Percentiles rank a stretch among this genome's conserved stretches.
phyloP scores from a whole-genome alignment of 1,139 yeast species.

The Arxiozyma telluris region DNA sequence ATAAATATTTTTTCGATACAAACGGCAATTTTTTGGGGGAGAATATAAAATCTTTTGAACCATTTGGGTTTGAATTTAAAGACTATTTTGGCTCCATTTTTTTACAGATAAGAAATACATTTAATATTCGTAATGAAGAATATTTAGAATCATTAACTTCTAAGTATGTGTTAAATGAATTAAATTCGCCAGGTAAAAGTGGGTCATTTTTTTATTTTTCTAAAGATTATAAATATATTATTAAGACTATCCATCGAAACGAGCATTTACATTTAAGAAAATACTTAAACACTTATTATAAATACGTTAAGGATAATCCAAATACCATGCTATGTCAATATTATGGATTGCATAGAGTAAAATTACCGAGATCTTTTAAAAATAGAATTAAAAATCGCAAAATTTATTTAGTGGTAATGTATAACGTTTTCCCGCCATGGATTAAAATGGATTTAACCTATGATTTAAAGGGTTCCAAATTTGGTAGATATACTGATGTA shows the following conservation, averaged over 20 bases:
- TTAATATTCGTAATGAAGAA: constrained; percentile 82
- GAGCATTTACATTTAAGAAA: constrained; percentile 78
- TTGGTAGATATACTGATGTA: constrained; percentile 59
- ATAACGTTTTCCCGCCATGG: constrained; percentile 89
- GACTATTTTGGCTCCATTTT: constrained; percentile 93
- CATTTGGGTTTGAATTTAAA: constrained; percentile 63
- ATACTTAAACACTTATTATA: constrained; percentile 64
- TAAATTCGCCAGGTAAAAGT: constrained; percentile 93
- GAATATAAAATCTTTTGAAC: constrained; percentile 32
- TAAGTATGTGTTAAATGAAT: constrained; percentile 79
- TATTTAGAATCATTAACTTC: constrained; percentile 86
- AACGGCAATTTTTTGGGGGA: constrained; percentile 61
- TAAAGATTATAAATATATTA: constrained; percentile 85
- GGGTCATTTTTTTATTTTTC: constrained; percentile 95
- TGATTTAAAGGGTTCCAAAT: constrained; percentile 86
- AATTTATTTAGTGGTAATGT: constrained; percentile 91
- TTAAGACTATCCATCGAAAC: constrained; percentile 86
- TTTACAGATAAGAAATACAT: constrained; percentile 64
- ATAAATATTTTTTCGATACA: constrained; percentile 70
- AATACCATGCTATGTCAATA: constrained; percentile 84
- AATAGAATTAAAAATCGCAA: constrained; percentile 46
- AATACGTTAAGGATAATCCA: constrained; percentile 74
- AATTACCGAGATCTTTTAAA: constrained; percentile 57
- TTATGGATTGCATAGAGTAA: constrained; percentile 87
- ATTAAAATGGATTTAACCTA: constrained; percentile 75